Evolutionary conservation across 2,329 filamentous ascomycete species (phyloP), one percentile per base, ranked within the genome.

Genomic region (Colletotrichum liaoningense): DNA sequence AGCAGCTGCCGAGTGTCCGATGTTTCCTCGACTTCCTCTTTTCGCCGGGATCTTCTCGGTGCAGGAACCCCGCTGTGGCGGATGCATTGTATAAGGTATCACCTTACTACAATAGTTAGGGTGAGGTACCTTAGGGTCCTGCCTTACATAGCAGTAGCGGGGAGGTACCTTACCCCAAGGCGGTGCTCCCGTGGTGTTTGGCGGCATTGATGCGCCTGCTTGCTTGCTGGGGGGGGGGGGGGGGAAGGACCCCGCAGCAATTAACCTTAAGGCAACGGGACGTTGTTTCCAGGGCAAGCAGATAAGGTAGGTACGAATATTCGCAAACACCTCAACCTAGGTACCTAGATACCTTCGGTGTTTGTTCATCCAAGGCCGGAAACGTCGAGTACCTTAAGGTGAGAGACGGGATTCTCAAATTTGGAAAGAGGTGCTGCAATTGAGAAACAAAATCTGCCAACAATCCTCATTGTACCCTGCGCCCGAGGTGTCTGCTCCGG

Each of bases 31-130:
- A 55, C 14, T 67, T 49, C 24, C 42, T 59, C n/a, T 64, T 28
- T 38, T 16, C 30, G 49, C 63, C 35, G 46, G 59, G 56, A 66
- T 70, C 66, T 26, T 30, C 55, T 65, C 9, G 55, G 55, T 69
- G 55, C 60, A 73, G 70, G 33, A 70, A 70, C 70, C 67, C 70
- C 67, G 67, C 70, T 65, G 67, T 70, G 60, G 70, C 70, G 65
- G 65, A 54, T 63, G 54, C 26, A 28, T 1, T 28, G 26, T 28
- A 28, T 1, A 28, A 28, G 26, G 26, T 28, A 22, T 22, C 22
- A 22, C 22, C 22, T 22, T 22, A 22, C 22, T 22, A 22, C 22
- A 22, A 22, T 28, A 28, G 26, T 28, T 28, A 28, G 26, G 26
- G 26, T 28, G 26, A 28, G 33, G 33, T 35, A 35, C 33, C 33